phyloP scores from a whole-genome alignment of 805 yeast genomes.

The Candida silvicultrix region DNA sequence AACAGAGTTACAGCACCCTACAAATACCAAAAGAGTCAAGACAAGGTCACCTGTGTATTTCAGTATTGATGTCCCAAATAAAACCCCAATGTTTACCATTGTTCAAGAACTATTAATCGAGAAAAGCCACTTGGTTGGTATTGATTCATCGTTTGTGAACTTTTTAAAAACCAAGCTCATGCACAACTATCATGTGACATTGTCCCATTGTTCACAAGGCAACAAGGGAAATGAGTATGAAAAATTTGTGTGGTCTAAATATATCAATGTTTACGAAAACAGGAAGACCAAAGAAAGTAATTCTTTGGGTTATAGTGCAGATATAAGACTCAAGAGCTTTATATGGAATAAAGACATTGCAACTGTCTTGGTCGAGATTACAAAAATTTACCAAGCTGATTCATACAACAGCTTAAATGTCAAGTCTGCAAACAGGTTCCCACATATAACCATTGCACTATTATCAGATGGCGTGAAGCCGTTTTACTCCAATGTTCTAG shows the following conservation, averaged over 20 bases:
- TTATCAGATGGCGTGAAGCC: slow-evolving; percentile 38
- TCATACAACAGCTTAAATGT: slow-evolving; percentile 2
- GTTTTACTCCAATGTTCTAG: slow-evolving; percentile 41
- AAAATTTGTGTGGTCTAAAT: slow-evolving; percentile 23
- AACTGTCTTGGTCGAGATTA: slow-evolving; percentile 43
- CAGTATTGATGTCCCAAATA: slow-evolving; percentile 32
- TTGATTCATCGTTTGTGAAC: slow-evolving; percentile 1
- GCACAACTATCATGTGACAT: slow-evolving; percentile 58
- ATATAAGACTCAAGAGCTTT: slow-evolving; percentile 35
- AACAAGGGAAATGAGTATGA: slow-evolving; percentile 23
- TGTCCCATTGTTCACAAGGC: slow-evolving; percentile 40
- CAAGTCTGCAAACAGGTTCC: slow-evolving; percentile 33
- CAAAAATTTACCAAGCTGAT: slow-evolving; percentile 5
- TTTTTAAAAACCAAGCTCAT: slow-evolving; percentile 37
- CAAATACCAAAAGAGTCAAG: neutral
- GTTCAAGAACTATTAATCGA: slow-evolving; percentile 10
- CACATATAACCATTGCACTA: slow-evolving; percentile 77
- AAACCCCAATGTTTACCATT: slow-evolving; percentile 2
- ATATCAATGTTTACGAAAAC: slow-evolving; percentile 7
- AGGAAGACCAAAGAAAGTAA: slow-evolving; percentile 4
- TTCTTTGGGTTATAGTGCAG: slow-evolving; percentile 21
- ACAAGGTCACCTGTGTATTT: slow-evolving; percentile 35
- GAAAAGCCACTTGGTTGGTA: neutral
- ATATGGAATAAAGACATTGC: slow-evolving; percentile 46
- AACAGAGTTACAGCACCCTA: neutral